These are phyloP conservation scores for Cystobasidiaceae sp. DNA, from an alignment of 1,284 basidiomycete genomes.

Conservation along the genomic window DNA sequence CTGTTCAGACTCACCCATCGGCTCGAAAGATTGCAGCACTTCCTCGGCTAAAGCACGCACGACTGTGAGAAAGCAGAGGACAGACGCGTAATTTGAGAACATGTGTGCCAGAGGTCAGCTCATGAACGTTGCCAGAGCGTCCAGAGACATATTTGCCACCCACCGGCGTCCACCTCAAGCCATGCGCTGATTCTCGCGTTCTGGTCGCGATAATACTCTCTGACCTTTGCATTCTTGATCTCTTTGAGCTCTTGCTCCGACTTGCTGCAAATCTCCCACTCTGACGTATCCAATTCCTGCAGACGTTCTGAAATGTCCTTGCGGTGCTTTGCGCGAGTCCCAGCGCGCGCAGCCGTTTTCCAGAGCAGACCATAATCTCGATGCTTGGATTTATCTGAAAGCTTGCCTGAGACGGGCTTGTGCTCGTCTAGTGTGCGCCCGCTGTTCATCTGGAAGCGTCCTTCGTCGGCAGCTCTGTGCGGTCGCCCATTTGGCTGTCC, in stretches of 20 bases:
- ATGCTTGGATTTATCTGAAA: background rate
- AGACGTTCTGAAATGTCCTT: constrained; percentile 1
- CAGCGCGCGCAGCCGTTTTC: background rate
- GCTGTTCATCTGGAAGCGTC: background rate
- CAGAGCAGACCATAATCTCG: background rate
- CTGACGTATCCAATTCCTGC: background rate
- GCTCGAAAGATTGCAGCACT: constrained; percentile 9
- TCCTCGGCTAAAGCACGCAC: constrained; percentile 16
- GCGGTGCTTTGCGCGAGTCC: background rate
- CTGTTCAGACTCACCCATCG: background rate
- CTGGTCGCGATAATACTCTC: constrained; percentile 6
- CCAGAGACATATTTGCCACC: background rate
- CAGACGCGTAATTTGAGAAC: background rate
- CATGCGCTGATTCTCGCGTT: constrained; percentile 2
- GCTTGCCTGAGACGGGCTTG: background rate
- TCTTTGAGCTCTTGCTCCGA: constrained; percentile 6
- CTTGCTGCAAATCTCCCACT: background rate
- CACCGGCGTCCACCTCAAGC: constrained; percentile 22
- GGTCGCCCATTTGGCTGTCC: no score
- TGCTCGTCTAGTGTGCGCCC: background rate
- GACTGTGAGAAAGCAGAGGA: background rate
- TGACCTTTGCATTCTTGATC: constrained; percentile 17
- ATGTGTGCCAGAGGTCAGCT: background rate
- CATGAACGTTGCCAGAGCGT: background rate
- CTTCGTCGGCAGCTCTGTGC: background rate